Base-by-base conservation (phyloP, 768 basidiomycete species). In the Cantharellus anzutake region DNA sequence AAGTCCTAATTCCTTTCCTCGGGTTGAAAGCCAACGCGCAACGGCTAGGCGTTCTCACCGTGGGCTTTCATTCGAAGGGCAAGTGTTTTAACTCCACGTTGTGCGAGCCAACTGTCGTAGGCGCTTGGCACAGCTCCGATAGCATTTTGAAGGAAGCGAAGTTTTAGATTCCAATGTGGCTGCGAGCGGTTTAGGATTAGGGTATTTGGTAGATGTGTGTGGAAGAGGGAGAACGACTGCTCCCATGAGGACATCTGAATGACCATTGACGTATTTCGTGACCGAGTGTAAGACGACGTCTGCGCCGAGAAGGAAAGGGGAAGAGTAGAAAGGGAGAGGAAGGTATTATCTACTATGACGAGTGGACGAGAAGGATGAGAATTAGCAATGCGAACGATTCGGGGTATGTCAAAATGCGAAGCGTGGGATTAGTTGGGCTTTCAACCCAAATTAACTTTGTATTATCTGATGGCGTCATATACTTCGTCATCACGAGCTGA, bases 191-290 rank as follows among this genome's bases (percentile, higher is more conserved):
- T 48, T 48, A 7, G n/a, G n/a, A n/a, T n/a, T n/a, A n/a, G n/a
- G n/a, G n/a, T n/a, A n/a, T n/a, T n/a, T n/a, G n/a, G n/a, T n/a
- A n/a, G n/a, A n/a, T n/a, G n/a, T n/a, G n/a, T n/a, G n/a, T n/a
- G n/a, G n/a, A 48, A 60, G 38, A 5, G 66, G 60, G 3, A 92
- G 76, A 64, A 92, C 80, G 59, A 85, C 70, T 0, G 83, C 82
- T 50, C 93, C 93, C 79, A 92, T 87, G 66, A 96, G 75, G 68
- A 94, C 87, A 68, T 98, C 93, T 0, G 86, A 86, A 71, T 96
- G 93, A 0, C 94, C 94, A 67, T 90, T 88, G 67, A 94, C 75
- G 73, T 94, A 96, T 71, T 98, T 96, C 0, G 84, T 89, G 48
- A 92, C 5, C 44, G 55, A 57, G 34, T 96, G 90, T 3, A 90